These are phyloP conservation scores for Clonostachys sp. DNA, from an alignment of 2,329 filamentous ascomycete genomes.

Conservation along the genomic window DNA sequence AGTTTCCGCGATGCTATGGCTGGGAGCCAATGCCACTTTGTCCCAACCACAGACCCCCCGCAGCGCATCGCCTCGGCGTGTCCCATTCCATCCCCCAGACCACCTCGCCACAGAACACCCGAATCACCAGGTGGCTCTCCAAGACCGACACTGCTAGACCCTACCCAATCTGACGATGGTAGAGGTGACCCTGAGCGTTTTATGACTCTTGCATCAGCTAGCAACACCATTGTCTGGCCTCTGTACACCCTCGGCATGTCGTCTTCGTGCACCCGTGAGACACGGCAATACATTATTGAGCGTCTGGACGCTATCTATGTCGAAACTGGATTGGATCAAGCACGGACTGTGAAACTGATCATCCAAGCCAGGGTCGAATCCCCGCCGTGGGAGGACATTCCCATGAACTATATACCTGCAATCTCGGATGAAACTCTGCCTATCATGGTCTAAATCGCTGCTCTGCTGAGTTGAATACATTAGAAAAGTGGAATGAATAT, in stretches of 20 bases:
- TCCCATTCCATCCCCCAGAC: constrained; percentile 18
- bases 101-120: constrained; percentile 1
- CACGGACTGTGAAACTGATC: constrained; percentile 33
- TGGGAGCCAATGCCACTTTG: constrained; percentile 3
- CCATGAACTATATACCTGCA: constrained; percentile 16
- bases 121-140: constrained; percentile 8
- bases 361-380: constrained; percentile 28
- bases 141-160: constrained; percentile 32
- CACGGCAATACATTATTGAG: constrained; percentile 36
- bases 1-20: constrained; percentile 27
- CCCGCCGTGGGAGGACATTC: constrained; percentile 15
- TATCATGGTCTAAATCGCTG: constrained; percentile 10
- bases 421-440: constrained; percentile 15
- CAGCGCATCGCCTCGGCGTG: constrained; percentile 7
- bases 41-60: constrained; percentile 1
- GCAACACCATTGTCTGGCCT: constrained; percentile 45
- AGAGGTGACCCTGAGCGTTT: constrained; percentile 34
- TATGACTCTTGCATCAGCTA: constrained; percentile 42
- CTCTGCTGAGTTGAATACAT: too few relatives aligned
- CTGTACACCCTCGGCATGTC: constrained; percentile 44
- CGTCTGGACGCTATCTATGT: constrained; percentile 36
- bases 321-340: constrained; percentile 40
- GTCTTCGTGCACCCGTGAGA: constrained; percentile 32
- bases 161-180: constrained; percentile 21
- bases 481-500: too few relatives aligned